Evolutionary conservation across 352 stramenopile genomes (phyloP), one percentile per base, ranked within the genome.

Genomic region (Blastocystis sp.): DNA sequence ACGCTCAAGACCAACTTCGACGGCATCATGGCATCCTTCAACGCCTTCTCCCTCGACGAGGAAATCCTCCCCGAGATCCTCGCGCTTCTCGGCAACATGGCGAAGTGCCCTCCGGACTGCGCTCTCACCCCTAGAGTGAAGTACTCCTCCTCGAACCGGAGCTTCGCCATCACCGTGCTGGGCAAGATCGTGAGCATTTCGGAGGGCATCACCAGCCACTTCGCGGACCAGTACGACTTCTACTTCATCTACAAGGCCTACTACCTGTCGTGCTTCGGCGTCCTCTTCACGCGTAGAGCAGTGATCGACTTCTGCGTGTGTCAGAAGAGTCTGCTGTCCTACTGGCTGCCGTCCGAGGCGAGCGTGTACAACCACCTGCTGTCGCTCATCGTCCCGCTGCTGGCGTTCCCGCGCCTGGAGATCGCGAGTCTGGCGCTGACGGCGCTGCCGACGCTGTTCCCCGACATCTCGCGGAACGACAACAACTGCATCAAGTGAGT

Each of bases 281-380:
- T 45, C 55, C 2, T 9, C 1, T 16, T 85, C 26, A 85, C 26
- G 55, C 31, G 6, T 21, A 85, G 74, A 31, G 55, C 74, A 1
- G 24, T 85, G 33, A 67, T 85, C n/a, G 74, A 85, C 41, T 85
- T 85, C 51, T 85, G 74, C 41, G 35, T 51, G 3, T 55, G 33
- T 37, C 74, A 85, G 33, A 66, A 41, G 4, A 69, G 19, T 1
- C 33, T 85, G 9, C n/a, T 85, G 37, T 55, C 61, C 26, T 50
- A 66, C 9, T 85, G 74, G 74, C 31, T 35, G 74, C 55, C 74
- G 19, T 60, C 24, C 41, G 74, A 85, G 35, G 50, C 45, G 24
- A 3, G 3, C 6, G n/a, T 85, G n/a, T 85, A 85, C 31, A 24
- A 45, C n/a, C 19, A 67, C 16, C 74, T 85, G 12, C 74, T 67